Percentiles rank a stretch among this genome's conserved stretches.
Conservation (phyloP, 176 grass and related monocot genomes). For the Phragmites australis region DNA sequence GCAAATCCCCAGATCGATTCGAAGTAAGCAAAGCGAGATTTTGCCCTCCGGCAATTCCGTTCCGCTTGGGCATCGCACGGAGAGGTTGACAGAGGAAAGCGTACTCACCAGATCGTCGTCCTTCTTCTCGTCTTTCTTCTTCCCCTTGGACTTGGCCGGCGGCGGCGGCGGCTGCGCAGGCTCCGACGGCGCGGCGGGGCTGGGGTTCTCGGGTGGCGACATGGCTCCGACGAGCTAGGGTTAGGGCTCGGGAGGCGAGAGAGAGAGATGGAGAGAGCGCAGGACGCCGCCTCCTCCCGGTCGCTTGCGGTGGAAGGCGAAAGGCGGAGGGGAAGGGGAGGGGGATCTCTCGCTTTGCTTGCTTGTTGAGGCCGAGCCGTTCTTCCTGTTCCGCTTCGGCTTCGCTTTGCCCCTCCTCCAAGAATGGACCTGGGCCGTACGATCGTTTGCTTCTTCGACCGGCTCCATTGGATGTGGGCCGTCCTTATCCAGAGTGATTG, state of each 20-base stretch:
- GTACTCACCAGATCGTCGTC: slow-evolving; percentile 73
- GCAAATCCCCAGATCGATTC: slow-evolving; percentile 13
- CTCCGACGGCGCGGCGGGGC: slow-evolving; percentile 38
- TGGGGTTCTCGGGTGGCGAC: slow-evolving; percentile 46
- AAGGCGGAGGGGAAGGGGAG: not conserved
- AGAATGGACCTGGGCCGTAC: slow-evolving; percentile 7
- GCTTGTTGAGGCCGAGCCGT: not conserved
- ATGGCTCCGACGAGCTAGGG: slow-evolving; percentile 28
- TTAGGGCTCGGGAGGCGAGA: not conserved
- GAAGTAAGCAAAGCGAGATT: not conserved
- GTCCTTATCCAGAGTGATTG: not conserved
- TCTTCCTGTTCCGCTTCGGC: not conserved
- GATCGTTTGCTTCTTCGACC: too few species aligned
- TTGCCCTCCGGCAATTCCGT: not conserved
- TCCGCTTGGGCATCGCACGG: not conserved
- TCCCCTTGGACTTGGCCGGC: slow-evolving; percentile 47
- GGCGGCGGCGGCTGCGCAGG: slow-evolving; percentile 33
- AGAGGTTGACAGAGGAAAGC: not conserved
- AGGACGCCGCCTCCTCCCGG: not conserved
- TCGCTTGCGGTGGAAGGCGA: not conserved
- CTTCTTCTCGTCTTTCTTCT: slow-evolving; percentile 87
- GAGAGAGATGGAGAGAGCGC: not conserved
- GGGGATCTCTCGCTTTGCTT: slow-evolving; percentile 37
- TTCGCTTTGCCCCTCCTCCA: slow-evolving; percentile 30
- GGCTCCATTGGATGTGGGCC: not conserved